phyloP scores from a whole-genome alignment of 192 early-diverging fungal species.

The Umbelopsis ramanniana region DNA sequence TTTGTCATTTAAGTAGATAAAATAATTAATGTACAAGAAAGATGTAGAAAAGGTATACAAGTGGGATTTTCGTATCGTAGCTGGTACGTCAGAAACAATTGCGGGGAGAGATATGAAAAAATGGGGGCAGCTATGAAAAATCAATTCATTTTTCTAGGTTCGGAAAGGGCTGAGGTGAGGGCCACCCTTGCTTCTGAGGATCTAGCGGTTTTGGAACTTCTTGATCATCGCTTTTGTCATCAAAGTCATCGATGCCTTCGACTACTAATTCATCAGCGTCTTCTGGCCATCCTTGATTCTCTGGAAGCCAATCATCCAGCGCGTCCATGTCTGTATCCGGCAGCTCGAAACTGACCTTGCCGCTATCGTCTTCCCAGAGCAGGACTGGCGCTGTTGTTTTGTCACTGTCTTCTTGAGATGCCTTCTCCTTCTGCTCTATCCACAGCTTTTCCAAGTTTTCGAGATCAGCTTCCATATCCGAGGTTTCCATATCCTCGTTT shows the following conservation, averaged over 20 bases:
- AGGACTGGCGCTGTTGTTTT: background rate
- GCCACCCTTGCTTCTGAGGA: background rate
- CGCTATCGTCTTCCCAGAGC: background rate
- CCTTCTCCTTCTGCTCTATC: background rate
- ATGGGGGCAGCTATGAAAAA: background rate
- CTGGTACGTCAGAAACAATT: background rate
- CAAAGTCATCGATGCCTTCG: background rate
- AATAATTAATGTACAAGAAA: slow-evolving; percentile 19
- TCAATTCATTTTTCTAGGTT: background rate
- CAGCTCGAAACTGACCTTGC: background rate
- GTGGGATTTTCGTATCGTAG: background rate
- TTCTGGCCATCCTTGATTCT: slow-evolving; percentile 3
- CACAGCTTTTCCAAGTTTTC: slow-evolving; percentile 19
- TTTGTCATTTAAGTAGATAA: background rate
- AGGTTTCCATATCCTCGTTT: background rate
- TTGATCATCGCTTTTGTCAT: too few relatives aligned
- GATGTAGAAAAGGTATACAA: slow-evolving; percentile 19
- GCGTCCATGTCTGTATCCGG: background rate
- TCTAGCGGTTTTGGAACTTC: background rate
- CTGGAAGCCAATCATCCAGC: background rate
- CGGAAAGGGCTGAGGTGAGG: background rate
- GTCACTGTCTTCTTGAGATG: background rate
- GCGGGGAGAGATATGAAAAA: background rate
- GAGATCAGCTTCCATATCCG: slow-evolving; percentile 7
- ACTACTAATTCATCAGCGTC: background rate